Evolutionary conservation across 2,329 filamentous ascomycete species (phyloP).

Genomic region (Penicillium griseofulvum): DNA sequence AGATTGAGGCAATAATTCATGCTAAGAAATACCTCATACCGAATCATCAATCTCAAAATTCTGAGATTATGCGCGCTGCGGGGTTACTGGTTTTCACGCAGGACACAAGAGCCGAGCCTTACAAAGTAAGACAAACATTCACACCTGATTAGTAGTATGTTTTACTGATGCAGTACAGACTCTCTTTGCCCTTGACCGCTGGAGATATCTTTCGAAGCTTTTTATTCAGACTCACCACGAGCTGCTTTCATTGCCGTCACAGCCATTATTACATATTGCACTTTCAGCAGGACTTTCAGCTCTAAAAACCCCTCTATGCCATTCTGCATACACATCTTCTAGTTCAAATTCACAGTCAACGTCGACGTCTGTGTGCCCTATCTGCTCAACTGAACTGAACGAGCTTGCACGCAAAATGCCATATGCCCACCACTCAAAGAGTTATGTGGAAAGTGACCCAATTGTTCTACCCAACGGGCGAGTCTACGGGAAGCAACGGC

Average conservation of each 20-base stretch:
- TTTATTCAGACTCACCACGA: conserved; percentile 86
- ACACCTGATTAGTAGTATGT: not conserved
- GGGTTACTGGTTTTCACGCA: conserved; percentile 75
- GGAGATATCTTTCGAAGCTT: conserved; percentile 70
- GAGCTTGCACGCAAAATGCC: conserved; percentile 84
- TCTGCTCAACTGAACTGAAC: conserved; percentile 93
- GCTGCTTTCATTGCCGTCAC: conserved; percentile 76
- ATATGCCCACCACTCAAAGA: conserved; percentile 93
- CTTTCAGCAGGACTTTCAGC: conserved; percentile 88
- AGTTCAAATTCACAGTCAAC: conserved; percentile 54
- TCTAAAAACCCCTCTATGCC: conserved; percentile 91
- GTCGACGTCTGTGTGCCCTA: conserved; percentile 80
- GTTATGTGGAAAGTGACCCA: conserved; percentile 82
- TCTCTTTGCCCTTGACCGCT: conserved; percentile 72
- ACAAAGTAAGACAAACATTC: conserved; percentile 48
- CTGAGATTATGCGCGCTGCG: conserved; percentile 69
- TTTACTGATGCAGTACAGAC: conserved; percentile 45
- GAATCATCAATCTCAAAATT: conserved; percentile 66
- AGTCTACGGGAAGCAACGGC: conserved; percentile 73
- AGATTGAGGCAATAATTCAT: conserved; percentile 75
- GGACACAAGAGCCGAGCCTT: conserved; percentile 58
- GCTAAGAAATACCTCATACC: conserved; percentile 77
- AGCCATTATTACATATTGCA: conserved; percentile 84
- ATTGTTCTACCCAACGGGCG: conserved; percentile 83
- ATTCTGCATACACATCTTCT: conserved; percentile 63